Conservation (phyloP, 2,329 filamentous ascomycete genomes). For the Fusarium coicis region DNA sequence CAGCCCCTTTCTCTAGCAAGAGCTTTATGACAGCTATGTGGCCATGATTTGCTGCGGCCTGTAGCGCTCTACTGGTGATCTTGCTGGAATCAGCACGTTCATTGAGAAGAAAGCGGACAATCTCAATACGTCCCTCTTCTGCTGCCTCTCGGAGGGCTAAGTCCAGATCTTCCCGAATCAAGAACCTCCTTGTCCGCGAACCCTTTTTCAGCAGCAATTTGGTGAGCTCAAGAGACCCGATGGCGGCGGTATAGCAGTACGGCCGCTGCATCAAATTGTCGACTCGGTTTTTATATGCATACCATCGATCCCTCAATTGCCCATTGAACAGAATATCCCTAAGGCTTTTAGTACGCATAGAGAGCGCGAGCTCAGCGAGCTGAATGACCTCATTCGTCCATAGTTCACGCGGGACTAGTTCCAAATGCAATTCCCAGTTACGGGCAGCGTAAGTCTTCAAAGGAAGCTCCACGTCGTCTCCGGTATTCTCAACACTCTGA, state of each 20-base stretch:
- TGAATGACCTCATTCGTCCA: accelerated
- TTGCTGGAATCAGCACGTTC: accelerated
- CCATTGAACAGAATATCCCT: accelerated
- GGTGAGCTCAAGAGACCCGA: accelerated
- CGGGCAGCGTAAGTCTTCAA: accelerated
- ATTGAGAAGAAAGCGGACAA: background rate
- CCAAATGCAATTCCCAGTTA: accelerated
- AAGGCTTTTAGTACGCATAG: accelerated
- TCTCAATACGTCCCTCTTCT: accelerated
- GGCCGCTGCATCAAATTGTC: accelerated
- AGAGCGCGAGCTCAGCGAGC: accelerated
- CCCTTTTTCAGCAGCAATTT: background rate
- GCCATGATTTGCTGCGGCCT: accelerated
- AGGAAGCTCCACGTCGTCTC: accelerated
- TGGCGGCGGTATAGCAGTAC: background rate
- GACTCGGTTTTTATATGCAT: accelerated
- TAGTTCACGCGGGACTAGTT: accelerated
- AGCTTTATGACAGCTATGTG: accelerated
- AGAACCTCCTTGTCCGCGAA: accelerated
- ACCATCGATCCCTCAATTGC: accelerated
- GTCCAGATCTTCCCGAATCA: background rate
- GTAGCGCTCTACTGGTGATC: accelerated
- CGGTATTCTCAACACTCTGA: accelerated
- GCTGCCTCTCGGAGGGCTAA: background rate
- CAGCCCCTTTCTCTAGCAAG: background rate